Evolutionary conservation across 2,329 filamentous ascomycete genomes (phyloP), one percentile per base, ranked within the genome.

Genomic region (Stemphylium lycopersici): DNA sequence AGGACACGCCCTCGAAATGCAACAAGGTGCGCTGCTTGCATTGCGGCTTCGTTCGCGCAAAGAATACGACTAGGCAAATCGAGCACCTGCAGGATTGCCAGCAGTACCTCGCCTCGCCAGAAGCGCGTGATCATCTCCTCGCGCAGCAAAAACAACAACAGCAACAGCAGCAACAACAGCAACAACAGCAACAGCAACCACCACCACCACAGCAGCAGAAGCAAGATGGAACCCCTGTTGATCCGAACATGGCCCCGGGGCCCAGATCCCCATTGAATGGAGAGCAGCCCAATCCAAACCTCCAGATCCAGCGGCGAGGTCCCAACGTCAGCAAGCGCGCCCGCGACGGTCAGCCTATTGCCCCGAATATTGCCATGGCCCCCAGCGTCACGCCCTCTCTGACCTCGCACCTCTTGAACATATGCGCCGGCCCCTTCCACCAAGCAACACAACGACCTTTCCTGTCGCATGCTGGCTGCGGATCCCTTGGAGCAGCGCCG

Each of bases 361-460:
- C 70, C 18, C 73, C 74, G 0, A 63, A 70, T 26, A 43, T 67
- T 22, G 61, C 51, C 29, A 62, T 61, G 44, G 56, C 56, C 18
- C 61, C 53, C 16, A 65, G 60, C 24, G 63, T 68, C 26, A 65
- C 72, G 11, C 78, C 79, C 6, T 80, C 83, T 4, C 76, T 90
- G 41, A 88, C 86, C 1, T 72, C 77, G 47, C 78, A 86, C 65
- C 83, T 90, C 38, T 79, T 86, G 57, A 69, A 77, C 39, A 78
- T 78, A 48, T 79, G 80, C 66, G 68, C 76, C 2, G 65, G 73
- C 3, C 75, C 77, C 41, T 84, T 84, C 70, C 76, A 72, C 3
- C 73, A 75, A 24, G 87, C 88, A 10, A 90, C 88, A 0, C 85
- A 87, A 55, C 82, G 86, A 48, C 80, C 84, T 0, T 91, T 91